Evolutionary conservation across 805 yeast genomes (phyloP), one percentile per base, ranked within the genome.

Genomic region (Lipomyces spencermartinsiae): DNA sequence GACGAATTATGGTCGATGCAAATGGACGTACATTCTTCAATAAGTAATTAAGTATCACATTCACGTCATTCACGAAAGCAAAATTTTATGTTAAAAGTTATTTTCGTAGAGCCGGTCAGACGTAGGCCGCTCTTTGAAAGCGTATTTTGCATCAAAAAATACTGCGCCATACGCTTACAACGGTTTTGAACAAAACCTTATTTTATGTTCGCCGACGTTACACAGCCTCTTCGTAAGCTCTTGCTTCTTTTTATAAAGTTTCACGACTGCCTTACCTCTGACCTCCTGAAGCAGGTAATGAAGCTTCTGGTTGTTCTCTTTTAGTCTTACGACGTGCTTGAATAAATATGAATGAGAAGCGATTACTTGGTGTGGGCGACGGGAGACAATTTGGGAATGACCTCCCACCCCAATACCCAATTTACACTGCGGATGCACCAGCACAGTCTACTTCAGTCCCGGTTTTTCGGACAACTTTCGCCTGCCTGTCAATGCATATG

Each of bases 401-500:
- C n/a, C 16, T 12, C 12, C 14, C 43, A 37, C 29, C 8, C 54
- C 10, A 49, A 10, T n/a, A 14, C 19, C 54, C 54, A 22, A 49
- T 14, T 49, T n/a, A 49, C 54, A 49, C 29, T n/a, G 54, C 10
- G 16, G 16, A 6, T 9, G 54, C 9, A 8, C 10, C 22, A 49
- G 54, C 12, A 49, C 54, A 49, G 16, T 8, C 54, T 19, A n/a
- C 54, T 7, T 49, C 54, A 49, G 54, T 8, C 14, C 5, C 54
- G 8, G 9, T 31, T 19, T 53, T 53, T 53, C 56, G 56, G 9
- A 53, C 56, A 25, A 53, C n/a, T 9, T 53, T 53, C 6, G 56
- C 56, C 56, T 53, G 14, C n/a, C 4, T 53, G 34, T 53, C 56
- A 53, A 25, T 53, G 56, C 56, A 53, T 53, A 53, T 53, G 56